Evolutionary conservation across 1,139 yeast genomes (phyloP), one percentile per base, ranked within the genome.

Genomic region (Diutina rugosa): DNA sequence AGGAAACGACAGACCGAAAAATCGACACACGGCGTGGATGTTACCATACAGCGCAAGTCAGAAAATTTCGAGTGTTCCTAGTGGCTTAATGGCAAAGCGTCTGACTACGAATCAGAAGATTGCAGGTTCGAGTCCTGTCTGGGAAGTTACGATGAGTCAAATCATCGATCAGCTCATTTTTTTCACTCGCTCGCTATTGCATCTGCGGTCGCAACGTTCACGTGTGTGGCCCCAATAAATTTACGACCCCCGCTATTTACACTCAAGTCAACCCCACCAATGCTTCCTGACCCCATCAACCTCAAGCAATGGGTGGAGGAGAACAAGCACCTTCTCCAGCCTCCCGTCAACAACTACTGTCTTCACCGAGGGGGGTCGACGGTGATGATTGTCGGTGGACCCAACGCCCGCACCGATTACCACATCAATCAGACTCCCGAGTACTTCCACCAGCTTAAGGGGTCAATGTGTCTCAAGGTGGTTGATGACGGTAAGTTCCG

Each of bases 371-470:
- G 95, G 3, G 97, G 97, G 0, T 88, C 88, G 65, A 90, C 97
- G 0, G 89, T 90, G 52, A 91, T 91, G 97, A 81, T 83, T 55
- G 96, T 91, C 2, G 97, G 97, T 7, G 98, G 97, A 0, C 97
- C 97, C 1, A 91, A 91, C 68, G 95, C 85, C 64, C 77, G 97
- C 59, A 90, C 96, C 0, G 97, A 91, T 67, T 91, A 89, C 68
- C 98, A 91, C 66, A 81, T 91, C 56, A 91, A 91, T 65, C 95
- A 89, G 64, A 91, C 97, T 0, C 97, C 97, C 0, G 97, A 90
- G 65, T 91, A 90, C 80, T 91, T 91, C 69, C 85, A 87, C 68
- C 95, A 87, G 75, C 79, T 86, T 67, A 88, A 89, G 69, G 97
- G 97, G 1, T 74, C 77, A 44, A 90, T 91, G 96, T 80, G 88